Base-by-base conservation (phyloP, 331 rosid genomes). In the Malus hybrid region DNA sequence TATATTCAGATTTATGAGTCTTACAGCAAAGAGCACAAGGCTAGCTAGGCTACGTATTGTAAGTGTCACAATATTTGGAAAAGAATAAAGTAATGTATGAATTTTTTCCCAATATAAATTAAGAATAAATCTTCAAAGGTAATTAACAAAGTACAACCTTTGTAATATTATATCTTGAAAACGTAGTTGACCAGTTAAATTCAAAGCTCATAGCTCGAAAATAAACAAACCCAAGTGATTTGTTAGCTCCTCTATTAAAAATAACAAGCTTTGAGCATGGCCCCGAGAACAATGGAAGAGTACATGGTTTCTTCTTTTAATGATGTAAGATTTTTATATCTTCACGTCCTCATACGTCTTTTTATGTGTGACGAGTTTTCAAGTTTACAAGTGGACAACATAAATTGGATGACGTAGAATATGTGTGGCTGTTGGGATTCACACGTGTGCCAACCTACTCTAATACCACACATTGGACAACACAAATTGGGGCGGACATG, bases 321-420 rank as follows among this genome's bases (percentile, higher is more conserved):
- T 0, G 44, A 36, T 36, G 44, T 36, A 36, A 36, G 44, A 36
- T 36, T 36, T 36, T 36, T 36, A 36, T 36, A 36, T 36, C 11
- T 36, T 36, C 44, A 36, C 4, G 3, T 36, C 11, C 11, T 8
- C 44, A 36, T 8, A 3, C 11, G 1, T 3, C 1, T 36, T 36
- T 36, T 36, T 36, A 36, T 36, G 11, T 36, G 44, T 36, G 4
- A 9, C 0, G 44, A 36, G 11, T 36, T 36, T 36, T 36, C 1
- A 36, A 36, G 4, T 1, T 36, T 36, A 8, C 44, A 36, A 0
- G 3, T 36, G 11, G 3, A 8, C 1, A 36, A 36, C 1, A 8
- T 0, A 1, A 36, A 36, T 36, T 36, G 0, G 4, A 1, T 36
- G 11, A 2, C 11, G 11, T 36, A 36, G 3, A 36, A 0, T 1